phyloP scores from a whole-genome alignment of 2,329 filamentous ascomycete genomes.

The Penicillium sclerotiorum region DNA sequence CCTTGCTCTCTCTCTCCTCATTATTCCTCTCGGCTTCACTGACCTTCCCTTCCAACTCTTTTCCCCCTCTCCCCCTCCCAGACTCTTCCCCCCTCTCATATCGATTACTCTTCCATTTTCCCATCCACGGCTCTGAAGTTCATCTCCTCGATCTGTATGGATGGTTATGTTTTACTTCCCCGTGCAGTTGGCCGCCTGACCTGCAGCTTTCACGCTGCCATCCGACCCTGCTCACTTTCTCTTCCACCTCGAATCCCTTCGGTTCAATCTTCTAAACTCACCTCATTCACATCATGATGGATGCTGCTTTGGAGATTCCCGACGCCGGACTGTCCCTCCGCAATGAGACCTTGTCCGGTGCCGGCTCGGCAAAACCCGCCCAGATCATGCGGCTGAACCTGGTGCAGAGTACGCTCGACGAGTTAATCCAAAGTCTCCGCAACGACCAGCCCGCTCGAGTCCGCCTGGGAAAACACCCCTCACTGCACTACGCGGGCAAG shows the following conservation, averaged over 20 bases:
- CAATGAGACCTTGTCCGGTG: constrained; percentile 34
- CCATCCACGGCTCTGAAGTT: constrained; percentile 23
- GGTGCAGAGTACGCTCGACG: constrained; percentile 47
- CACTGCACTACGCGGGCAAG: constrained; percentile 61
- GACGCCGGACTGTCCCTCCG: constrained; percentile 44
- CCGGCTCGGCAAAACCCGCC: constrained; percentile 34
- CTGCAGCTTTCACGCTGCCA: constrained; percentile 42
- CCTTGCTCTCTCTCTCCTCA: constrained; percentile 23
- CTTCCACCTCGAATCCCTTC: constrained; percentile 19
- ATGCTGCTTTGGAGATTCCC: constrained; percentile 37
- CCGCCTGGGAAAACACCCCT: constrained; percentile 53
- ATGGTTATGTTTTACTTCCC: constrained; percentile 30
- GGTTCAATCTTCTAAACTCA: constrained; percentile 12
- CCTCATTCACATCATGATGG: constrained; percentile 35
- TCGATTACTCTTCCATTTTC: constrained; percentile 9
- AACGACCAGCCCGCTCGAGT: constrained; percentile 48
- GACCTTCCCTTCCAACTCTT: constrained; percentile 2
- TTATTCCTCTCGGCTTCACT: constrained; percentile 17
- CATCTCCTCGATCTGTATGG: constrained; percentile 32
- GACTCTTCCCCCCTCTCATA: constrained; percentile 16
- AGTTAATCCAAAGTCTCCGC: constrained; percentile 48
- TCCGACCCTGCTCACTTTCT: constrained; percentile 32
- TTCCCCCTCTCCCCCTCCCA: not conserved
- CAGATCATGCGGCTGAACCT: constrained; percentile 53
- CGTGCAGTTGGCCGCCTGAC: constrained; percentile 42